A percentile compares a stretch with the other conserved stretches of the same genome.
Conservation (phyloP, 1,284 basidiomycete species). For the Malassezia equina region DNA sequence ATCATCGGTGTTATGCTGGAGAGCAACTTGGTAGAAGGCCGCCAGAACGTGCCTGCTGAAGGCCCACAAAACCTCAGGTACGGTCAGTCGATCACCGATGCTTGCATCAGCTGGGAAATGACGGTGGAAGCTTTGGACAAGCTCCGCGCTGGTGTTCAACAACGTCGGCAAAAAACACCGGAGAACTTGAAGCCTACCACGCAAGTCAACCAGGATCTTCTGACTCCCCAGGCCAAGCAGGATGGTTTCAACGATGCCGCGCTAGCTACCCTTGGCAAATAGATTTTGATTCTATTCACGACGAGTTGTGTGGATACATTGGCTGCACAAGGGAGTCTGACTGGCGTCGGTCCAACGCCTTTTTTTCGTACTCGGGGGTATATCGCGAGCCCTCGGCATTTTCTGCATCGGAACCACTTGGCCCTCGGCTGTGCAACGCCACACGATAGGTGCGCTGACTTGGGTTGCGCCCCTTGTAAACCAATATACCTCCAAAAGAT, state of each 20-base stretch:
- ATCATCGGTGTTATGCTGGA: constrained; percentile 98
- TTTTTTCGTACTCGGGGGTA: neutral
- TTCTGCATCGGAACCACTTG: neutral
- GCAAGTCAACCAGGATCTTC: neutral
- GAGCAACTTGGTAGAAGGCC: constrained; percentile 66
- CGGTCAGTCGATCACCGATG: constrained; percentile 41
- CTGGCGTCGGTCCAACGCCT: neutral
- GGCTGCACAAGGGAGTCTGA: neutral
- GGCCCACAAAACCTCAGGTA: constrained; percentile 33
- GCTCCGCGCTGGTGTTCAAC: constrained; percentile 27
- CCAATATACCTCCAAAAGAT: constrained; percentile 9
- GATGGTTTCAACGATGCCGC: constrained; percentile 33
- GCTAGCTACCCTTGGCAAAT: constrained; percentile 25
- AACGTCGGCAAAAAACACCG: constrained; percentile 24
- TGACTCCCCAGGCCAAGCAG: constrained; percentile 1
- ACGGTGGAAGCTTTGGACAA: constrained; percentile 35
- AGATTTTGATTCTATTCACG: neutral
- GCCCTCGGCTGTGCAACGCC: neutral
- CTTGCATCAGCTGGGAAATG: constrained; percentile 42
- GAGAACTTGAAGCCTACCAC: constrained; percentile 8
- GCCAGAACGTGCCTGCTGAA: constrained; percentile 33
- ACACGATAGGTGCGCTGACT: neutral
- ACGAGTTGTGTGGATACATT: neutral
- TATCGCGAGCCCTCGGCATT: neutral
- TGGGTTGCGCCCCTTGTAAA: constrained; percentile 1